Base-by-base conservation (phyloP, 192 early-diverging fungal genomes). In the Coemansia sp. region DNA sequence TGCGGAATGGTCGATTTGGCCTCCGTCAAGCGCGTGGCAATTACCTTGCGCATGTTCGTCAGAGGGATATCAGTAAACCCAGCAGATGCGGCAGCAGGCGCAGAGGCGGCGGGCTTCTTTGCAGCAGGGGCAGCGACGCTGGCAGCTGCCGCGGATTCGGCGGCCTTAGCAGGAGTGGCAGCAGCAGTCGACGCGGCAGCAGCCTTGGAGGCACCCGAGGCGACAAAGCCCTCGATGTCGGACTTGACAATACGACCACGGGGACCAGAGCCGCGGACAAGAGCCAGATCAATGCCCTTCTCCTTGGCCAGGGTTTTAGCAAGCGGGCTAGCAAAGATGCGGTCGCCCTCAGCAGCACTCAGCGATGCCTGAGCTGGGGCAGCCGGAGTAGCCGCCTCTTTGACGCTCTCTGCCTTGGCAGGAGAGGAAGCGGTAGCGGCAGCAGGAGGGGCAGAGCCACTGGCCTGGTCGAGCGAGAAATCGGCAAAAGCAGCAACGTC, bases 231-330 rank as follows among this genome's bases (percentile, higher is more conserved):
- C 67, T 94, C 88, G 40, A 99, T 89, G 76, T 99, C 97, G 46
- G 88, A 87, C 88, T 98, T 97, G 53, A 94, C 75, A 66, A 99
- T 92, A 65, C 96, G 90, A 65, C 95, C 95, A 53, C 88, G 75
- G 44, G 96, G 96, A 30, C 96, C 97, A 67, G 94, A 88, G 60
- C 95, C 97, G 63, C 84, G 82, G 66, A 99, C 80, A 44, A 88
- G 80, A 55, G 84, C 80, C 62, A 99, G 87, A 67, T 88, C 80
- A 68, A 98, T 86, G 67, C 86, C 87, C 82, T 91, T 90, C 73
- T 96, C 91, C 61, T 87, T 88, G 53, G 97, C 97, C 58, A 97
- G 84, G 61, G 88, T 91, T 85, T 89, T 91, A 70, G 95, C 95
- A 44, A 93, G 73, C 2, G 95, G 95, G 79, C 89, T 92, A 72